phyloP scores from a whole-genome alignment of 768 basidiomycete species.

The Tephrocybe sp. region DNA sequence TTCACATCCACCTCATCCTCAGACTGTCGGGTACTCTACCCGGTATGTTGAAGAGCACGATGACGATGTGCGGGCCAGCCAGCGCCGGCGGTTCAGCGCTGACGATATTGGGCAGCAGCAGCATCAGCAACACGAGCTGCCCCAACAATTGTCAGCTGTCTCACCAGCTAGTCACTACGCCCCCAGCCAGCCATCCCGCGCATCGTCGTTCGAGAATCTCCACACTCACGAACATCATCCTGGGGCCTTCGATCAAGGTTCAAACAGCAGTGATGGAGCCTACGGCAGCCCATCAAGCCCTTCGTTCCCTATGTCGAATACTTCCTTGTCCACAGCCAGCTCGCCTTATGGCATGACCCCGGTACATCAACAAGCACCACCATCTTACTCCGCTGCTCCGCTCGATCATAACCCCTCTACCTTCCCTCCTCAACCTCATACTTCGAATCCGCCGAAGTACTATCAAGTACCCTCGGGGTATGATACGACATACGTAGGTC shows the following conservation, averaged over 20 bases:
- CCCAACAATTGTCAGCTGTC: constrained; percentile 11
- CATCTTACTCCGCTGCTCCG: constrained; percentile 15
- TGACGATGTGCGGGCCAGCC: constrained; percentile 9
- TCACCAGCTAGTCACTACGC: constrained; percentile 7
- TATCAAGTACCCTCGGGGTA: constrained; percentile 18
- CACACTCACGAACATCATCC: constrained; percentile 17
- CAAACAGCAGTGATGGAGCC: neutral
- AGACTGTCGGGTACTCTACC: constrained; percentile 17
- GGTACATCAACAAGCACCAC: constrained; percentile 27
- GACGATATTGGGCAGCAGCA: constrained; percentile 17
- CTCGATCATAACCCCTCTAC: constrained; percentile 25
- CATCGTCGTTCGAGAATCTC: constrained; percentile 20
- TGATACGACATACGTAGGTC: constrained; percentile 14
- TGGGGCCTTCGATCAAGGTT: constrained; percentile 14
- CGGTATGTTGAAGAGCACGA: constrained; percentile 14
- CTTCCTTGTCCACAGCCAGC: constrained; percentile 23
- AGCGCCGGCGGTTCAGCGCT: constrained; percentile 19
- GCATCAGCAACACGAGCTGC: constrained; percentile 20
- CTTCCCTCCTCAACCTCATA: constrained; percentile 19
- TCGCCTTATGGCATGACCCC: constrained; percentile 27
- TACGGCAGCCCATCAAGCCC: constrained; percentile 22
- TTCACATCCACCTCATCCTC: constrained; percentile 16
- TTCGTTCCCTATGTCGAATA: constrained; percentile 25
- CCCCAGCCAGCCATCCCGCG: constrained; percentile 14
- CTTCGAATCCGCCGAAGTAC: constrained; percentile 16